phyloP scores from a whole-genome alignment of 257 asterid genomes.

The Penstemon newberryi region DNA sequence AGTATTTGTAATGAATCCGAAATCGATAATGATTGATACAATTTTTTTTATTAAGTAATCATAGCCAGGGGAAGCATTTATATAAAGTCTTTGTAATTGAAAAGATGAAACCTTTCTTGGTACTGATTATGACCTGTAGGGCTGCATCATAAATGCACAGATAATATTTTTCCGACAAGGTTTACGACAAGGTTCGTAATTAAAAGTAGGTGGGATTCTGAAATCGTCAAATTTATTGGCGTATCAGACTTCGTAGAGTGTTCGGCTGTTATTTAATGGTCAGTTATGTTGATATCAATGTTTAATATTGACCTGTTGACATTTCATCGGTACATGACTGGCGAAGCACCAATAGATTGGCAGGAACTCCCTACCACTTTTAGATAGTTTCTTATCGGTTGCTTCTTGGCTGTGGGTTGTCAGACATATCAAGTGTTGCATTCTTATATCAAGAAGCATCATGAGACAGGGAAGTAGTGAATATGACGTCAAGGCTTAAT shows the following conservation, averaged over 20 bases:
- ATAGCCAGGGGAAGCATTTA: not conserved
- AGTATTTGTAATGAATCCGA: not conserved
- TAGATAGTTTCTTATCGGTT: constrained; percentile 14
- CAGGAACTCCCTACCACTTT: constrained; percentile 1
- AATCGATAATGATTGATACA: not conserved
- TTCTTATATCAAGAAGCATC: constrained; percentile 5
- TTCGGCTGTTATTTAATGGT: not conserved
- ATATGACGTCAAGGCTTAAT: not conserved
- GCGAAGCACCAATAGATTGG: constrained; percentile 13
- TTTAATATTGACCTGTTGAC: constrained; percentile 2
- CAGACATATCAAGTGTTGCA: not conserved
- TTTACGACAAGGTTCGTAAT: constrained; percentile 3
- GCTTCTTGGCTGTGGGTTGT: constrained; percentile 10
- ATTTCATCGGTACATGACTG: not conserved
- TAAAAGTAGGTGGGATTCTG: constrained; percentile 18
- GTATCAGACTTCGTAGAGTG: not conserved
- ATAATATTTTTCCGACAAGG: not conserved
- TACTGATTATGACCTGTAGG: constrained; percentile 13
- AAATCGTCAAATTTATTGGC: constrained; percentile 3
- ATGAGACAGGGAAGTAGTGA: constrained; percentile 5
- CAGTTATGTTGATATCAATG: not conserved
- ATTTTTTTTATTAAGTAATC: not conserved
- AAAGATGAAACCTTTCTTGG: not conserved
- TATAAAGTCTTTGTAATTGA: not conserved
- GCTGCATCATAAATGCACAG: constrained; percentile 11